Base-by-base conservation (phyloP, 495 filamentous ascomycete species). In the Amniculicola lignicola region DNA sequence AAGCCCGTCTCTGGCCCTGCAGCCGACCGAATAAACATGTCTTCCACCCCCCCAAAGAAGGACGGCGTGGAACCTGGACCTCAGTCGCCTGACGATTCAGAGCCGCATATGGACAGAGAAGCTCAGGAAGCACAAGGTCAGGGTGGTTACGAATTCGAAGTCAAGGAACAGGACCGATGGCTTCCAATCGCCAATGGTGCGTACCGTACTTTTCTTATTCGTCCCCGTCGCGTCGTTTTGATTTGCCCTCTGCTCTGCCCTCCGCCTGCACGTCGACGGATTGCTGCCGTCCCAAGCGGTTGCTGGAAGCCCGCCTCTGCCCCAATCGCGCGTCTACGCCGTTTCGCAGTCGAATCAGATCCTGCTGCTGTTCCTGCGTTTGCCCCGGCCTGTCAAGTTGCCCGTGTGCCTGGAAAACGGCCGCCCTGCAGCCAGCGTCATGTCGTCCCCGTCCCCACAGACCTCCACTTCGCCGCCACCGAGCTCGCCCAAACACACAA, bases 151-250 rank as follows among this genome's bases (percentile, higher is more conserved):
- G 93, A 97, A 76, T 95, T 97, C 73, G 93, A 98, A 76, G 94
- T 98, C 74, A 98, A 98, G 79, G 93, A 98, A 74, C 93, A 98
- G 74, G 93, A 98, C 76, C 79, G 93, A 79, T 98, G 93, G 93
- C 85, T 98, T 73, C 93, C 93, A 75, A 98, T 98, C 83, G 93
- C 93, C 77, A 98, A 98, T 91, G 93, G 93, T 98, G 83, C 82
- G 88, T 90, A 68, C 31, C n/a, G n/a, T n/a, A n/a, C n/a, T n/a
- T n/a, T 51, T 67, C 67, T 51, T 37, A 45, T 28, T 50, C 33
- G 19, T 35, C 41, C 42, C 46, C 49, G 47, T 44, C n/a, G n/a
- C 54, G 53, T 57, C 57, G 25, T 54, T 67, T 45, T 77, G 73
- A 79, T 80, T 80, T 80, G 76, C 75, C 72, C 78, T 76, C 78